Base-by-base conservation (phyloP, 2,329 filamentous ascomycete species). In the Paraconiothyrium brasiliense region DNA sequence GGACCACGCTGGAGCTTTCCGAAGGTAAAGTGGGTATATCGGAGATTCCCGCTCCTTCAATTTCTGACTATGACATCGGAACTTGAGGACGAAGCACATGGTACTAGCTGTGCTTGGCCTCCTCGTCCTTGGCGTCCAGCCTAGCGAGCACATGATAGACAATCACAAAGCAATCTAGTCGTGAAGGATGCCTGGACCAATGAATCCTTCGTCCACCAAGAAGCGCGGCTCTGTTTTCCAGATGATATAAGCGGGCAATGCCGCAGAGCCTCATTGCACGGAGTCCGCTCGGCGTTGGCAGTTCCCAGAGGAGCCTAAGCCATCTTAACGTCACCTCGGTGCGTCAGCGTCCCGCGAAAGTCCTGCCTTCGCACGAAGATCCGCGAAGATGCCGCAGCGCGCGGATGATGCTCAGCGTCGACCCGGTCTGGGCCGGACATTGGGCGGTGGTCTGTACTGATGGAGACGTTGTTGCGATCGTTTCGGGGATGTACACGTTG, bases 401-500 rank as follows among this genome's bases (percentile, higher is more conserved):
- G 54, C 54, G 16, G 54, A 24, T 47, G 10, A 46, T 46, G 16
- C 35, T 14, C 7, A 27, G 39, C 24, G 52, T 46, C 52, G 39
- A 47, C 30, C 10, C 32, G 30, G 16, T 37, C 27, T 37, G 6
- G 54, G 54, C 32, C 54, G 54, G 54, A 56, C 54, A 47, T 56
- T 48, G 30, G 54, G 43, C 20, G 39, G 39, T 55, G 43, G 54
- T 37, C 11, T 22, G 54, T 39, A 41, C 54, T 47, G 43, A 47
- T 22, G n/a, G 41, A 8, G 41, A 37, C 54, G 54, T 43, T 16
- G 34, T n/a, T 14, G n/a, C 54, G 43, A 55, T 56, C 54, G 48
- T 24, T 30, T 51, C 48, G 54, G 54, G 20, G 22, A 47, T 56
- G 54, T 56, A 56, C 50, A 52, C 39, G 34, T n/a, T 7, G 30